Conservation (phyloP, 2,329 filamentous ascomycete species). For the Plenodomus tracheiphilus region DNA sequence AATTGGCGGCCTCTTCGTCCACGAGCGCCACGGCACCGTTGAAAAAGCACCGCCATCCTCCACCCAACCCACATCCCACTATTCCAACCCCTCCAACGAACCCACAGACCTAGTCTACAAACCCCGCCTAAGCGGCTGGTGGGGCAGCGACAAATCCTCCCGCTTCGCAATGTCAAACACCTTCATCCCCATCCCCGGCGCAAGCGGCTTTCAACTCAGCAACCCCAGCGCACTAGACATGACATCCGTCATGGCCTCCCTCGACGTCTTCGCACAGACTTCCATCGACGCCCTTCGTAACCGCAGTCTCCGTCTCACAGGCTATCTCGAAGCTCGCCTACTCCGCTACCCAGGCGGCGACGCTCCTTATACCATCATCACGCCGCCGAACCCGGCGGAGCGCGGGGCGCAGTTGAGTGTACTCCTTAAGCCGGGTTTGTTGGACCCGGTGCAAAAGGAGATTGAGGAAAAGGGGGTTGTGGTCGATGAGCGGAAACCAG, state of each 20-base stretch:
- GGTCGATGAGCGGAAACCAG: constrained; percentile 81
- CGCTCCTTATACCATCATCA: constrained; percentile 61
- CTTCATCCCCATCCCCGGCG: constrained; percentile 77
- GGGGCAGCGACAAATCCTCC: constrained; percentile 75
- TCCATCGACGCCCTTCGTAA: constrained; percentile 68
- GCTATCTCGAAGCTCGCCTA: constrained; percentile 66
- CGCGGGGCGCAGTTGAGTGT: constrained; percentile 81
- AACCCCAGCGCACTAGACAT: constrained; percentile 82
- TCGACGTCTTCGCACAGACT: constrained; percentile 75
- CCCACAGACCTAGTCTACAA: constrained; percentile 54
- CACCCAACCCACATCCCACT: background rate
- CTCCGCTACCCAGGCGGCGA: constrained; percentile 21
- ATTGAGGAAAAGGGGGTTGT: constrained; percentile 72
- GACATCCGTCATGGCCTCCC: constrained; percentile 70
- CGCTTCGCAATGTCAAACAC: constrained; percentile 83
- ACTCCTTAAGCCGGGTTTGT: constrained; percentile 65
- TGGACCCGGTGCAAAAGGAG: constrained; percentile 68
- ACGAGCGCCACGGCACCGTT: constrained; percentile 71
- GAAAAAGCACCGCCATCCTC: constrained; percentile 14
- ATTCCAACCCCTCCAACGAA: constrained; percentile 36
- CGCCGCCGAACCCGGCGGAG: constrained; percentile 67
- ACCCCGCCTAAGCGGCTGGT: constrained; percentile 80
- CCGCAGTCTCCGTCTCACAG: constrained; percentile 74
- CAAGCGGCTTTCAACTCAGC: constrained; percentile 80
- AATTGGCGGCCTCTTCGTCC: constrained; percentile 80